phyloP scores from a whole-genome alignment of 208 protist genomes.

The Leishmania tropica region DNA sequence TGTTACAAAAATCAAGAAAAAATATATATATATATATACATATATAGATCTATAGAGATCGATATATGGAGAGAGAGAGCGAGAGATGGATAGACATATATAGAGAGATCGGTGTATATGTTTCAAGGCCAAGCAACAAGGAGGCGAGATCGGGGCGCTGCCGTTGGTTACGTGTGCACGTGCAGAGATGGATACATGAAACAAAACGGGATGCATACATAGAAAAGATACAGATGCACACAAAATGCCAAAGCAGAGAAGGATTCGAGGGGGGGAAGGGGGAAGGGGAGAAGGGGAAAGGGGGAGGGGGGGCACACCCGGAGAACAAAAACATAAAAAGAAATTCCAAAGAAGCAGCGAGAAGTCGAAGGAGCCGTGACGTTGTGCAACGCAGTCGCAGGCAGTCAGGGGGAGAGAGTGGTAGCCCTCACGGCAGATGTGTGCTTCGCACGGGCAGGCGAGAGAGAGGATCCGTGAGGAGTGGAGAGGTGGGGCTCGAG shows the following conservation, averaged over 20 bases:
- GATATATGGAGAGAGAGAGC: too few species aligned
- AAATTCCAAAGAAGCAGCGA: background rate
- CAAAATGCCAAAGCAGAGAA: background rate
- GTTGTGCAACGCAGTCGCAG: background rate
- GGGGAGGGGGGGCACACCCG: background rate
- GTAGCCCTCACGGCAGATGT: background rate
- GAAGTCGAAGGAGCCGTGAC: background rate
- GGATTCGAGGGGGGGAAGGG: too few species aligned
- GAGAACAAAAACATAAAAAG: background rate
- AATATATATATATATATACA: too few species aligned
- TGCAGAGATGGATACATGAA: conserved; percentile 17
- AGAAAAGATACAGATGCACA: conserved; percentile 4
- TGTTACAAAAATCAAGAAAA: background rate
- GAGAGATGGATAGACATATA: too few species aligned
- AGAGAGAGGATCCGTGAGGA: background rate
- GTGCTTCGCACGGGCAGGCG: background rate
- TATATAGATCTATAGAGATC: too few species aligned
- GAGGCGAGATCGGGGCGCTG: too few species aligned
- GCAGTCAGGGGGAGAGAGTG: background rate
- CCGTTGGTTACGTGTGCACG: too few species aligned
- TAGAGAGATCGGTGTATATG: too few species aligned
- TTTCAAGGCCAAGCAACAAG: too few species aligned
- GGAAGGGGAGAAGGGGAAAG: too few species aligned
- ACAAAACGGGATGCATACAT: too few species aligned
- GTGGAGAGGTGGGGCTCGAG: background rate